Base-by-base conservation (phyloP, 78 protist genomes). In the Guillardia theta region DNA sequence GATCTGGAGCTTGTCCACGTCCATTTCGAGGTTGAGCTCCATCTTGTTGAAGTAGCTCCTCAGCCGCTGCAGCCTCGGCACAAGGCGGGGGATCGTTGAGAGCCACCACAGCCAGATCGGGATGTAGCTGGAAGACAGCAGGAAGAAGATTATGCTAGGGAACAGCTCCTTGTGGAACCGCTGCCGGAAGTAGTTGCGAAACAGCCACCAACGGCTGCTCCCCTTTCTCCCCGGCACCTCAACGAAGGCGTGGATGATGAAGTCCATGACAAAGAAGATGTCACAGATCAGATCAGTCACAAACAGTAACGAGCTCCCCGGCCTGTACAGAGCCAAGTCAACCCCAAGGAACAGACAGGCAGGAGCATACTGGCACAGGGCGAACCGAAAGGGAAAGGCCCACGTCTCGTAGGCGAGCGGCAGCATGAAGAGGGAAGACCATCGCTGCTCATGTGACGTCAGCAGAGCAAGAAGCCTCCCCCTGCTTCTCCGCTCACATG, bases 351-450 rank as follows among this genome's bases (percentile, higher is more conserved):
- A n/a, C n/a, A n/a, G n/a, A n/a, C n/a, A n/a, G n/a, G n/a, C n/a
- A n/a, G n/a, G n/a, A n/a, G n/a, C n/a, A n/a, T n/a, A 53, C 62
- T 18, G 12, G 62, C 62, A 53, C 12, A 70, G 41, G 21, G 83
- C 83, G 33, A 70, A 43, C 33, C 83, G 83, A 43, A 70, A 70
- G 46, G 83, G 83, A 18, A 70, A 70, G 46, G 83, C 83, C 83
- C 83, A 70, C 27, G 36, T 33, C 83, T 70, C 83, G 41, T 70
- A 70, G 5, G 41, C 45, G n/a, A 70, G 83, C 41, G 83, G 83
- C 21, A 70, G 46, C 5, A 70, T 70, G 83, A 70, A 70, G 6
- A 58, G 70, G 39, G 70, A 58, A 30, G 39, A 30, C 70, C 70
- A 58, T 24, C 21, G 70, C 70, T 58, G 70, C n/a, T n/a, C n/a